phyloP scores from a whole-genome alignment of 2,329 filamentous ascomycete genomes.

The Sarocladium strictum region DNA sequence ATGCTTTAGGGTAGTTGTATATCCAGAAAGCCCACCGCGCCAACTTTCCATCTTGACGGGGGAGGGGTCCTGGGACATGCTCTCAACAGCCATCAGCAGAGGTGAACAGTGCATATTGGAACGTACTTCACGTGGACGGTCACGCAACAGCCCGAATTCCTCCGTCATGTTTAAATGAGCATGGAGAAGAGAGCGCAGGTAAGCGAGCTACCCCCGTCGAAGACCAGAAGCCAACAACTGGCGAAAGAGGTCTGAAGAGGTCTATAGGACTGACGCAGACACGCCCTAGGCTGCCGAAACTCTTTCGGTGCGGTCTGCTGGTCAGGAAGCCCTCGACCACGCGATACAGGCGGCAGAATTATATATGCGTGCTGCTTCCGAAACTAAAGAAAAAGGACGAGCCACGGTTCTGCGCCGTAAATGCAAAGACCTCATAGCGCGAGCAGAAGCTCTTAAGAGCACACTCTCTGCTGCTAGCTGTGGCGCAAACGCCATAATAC shows the following conservation, averaged over 20 bases:
- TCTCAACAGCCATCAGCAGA: not conserved
- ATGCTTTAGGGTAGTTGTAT: not conserved
- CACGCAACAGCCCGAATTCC: not conserved
- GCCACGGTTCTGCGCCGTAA: constrained; percentile 61
- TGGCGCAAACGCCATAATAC: constrained; percentile 45
- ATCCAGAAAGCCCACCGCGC: not conserved
- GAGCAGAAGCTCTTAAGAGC: constrained; percentile 70
- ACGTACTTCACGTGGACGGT: not conserved
- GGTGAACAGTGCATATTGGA: not conserved
- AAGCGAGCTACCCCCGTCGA: constrained; percentile 12
- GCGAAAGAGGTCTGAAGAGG: not conserved
- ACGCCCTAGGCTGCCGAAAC: constrained; percentile 30
- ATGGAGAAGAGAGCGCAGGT: constrained; percentile 35
- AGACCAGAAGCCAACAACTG: not conserved
- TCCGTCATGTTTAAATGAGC: constrained; percentile 12
- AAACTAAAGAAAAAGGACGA: constrained; percentile 56
- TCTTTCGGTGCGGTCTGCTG: constrained; percentile 27
- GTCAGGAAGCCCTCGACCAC: constrained; percentile 60
- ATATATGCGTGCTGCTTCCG: constrained; percentile 69
- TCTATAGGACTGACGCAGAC: not conserved
- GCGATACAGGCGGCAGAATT: constrained; percentile 74
- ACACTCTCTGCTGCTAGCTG: constrained; percentile 11
- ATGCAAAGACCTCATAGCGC: constrained; percentile 62
- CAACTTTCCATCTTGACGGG: not conserved
- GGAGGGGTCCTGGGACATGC: not conserved